Evolutionary conservation across 805 yeast genomes (phyloP).

Genomic region (Wickerhamomyces pijperi): DNA sequence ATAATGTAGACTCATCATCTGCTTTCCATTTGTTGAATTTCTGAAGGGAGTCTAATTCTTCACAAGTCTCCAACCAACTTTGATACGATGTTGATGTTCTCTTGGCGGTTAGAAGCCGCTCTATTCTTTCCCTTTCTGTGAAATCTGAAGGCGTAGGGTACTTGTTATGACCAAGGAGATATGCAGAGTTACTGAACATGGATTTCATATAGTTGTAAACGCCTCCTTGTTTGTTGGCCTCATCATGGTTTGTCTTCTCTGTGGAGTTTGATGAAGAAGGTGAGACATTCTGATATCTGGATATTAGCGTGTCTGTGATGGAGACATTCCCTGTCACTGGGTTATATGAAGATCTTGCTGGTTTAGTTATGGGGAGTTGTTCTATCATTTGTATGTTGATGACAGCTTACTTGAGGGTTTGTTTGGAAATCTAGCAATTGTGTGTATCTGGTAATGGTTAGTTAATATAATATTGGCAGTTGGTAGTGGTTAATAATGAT

Average conservation of each 20-base stretch:
- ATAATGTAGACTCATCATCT: constrained; percentile 47
- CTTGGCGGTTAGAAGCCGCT: constrained; percentile 30
- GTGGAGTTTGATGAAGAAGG: not conserved
- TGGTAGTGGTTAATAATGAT: no score
- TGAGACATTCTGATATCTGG: not conserved
- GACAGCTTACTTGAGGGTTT: no score
- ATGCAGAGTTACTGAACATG: not conserved
- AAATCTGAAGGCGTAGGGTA: constrained; percentile 6
- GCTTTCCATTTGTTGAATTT: constrained; percentile 68
- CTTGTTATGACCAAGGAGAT: constrained; percentile 2
- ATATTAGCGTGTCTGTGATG: not conserved
- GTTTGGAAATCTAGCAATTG: no score
- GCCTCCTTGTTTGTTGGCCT: constrained; percentile 1
- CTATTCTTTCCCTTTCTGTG: constrained; percentile 24
- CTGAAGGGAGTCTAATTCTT: constrained; percentile 50
- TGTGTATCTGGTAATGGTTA: no score
- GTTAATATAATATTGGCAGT: no score
- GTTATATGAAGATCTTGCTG: not conserved
- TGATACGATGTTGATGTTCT: constrained; percentile 37
- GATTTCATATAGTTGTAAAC: not conserved
- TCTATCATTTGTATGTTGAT: no score
- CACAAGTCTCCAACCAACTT: constrained; percentile 60
- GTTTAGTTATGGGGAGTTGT: no score
- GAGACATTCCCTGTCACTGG: not conserved
- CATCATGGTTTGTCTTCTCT: not conserved